Conservation (phyloP, 2,329 filamentous ascomycete genomes). For the Xylariaceae sp. region DNA sequence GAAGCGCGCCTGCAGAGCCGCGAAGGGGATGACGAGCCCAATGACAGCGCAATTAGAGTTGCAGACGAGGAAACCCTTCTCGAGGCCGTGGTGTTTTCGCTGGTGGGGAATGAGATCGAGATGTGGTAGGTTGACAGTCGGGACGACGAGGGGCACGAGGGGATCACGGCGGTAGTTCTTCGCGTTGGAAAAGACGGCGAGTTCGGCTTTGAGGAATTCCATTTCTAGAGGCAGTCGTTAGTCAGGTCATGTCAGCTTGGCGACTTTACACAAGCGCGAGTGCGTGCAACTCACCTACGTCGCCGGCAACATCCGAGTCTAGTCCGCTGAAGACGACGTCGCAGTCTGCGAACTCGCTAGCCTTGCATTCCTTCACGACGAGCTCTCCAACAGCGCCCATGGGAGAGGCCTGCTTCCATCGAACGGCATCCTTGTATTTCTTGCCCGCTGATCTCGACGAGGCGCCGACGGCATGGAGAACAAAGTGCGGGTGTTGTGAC, state of each 20-base stretch:
- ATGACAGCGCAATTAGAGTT: conserved; percentile 99
- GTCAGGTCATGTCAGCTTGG: neutral
- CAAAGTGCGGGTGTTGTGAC: conserved; percentile 79
- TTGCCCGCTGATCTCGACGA: conserved; percentile 87
- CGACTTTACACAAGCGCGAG: neutral
- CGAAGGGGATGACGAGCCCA: conserved; percentile 90
- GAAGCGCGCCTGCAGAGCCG: conserved; percentile 81
- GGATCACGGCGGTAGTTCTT: conserved; percentile 95
- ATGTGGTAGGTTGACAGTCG: conserved; percentile 88
- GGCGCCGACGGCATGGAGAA: conserved; percentile 83
- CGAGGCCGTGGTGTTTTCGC: conserved; percentile 64
- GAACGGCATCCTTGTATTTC: conserved; percentile 88
- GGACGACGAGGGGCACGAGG: conserved; percentile 86
- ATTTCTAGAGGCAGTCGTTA: conserved; percentile 55
- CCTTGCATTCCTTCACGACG: conserved; percentile 78
- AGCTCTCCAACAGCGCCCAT: conserved; percentile 79
- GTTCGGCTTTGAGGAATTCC: conserved; percentile 82
- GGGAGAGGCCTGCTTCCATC: conserved; percentile 86
- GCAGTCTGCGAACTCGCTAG: conserved; percentile 81
- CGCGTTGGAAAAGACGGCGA: conserved; percentile 94
- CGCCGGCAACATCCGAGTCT: conserved; percentile 87
- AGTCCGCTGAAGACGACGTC: conserved; percentile 91
- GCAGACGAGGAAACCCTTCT: conserved; percentile 90
- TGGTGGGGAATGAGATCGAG: conserved; percentile 88
- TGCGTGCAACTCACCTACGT: conserved; percentile 63